These are phyloP conservation scores for Peziza echinospora DNA, from an alignment of 495 filamentous ascomycete genomes.

Conservation along the genomic window DNA sequence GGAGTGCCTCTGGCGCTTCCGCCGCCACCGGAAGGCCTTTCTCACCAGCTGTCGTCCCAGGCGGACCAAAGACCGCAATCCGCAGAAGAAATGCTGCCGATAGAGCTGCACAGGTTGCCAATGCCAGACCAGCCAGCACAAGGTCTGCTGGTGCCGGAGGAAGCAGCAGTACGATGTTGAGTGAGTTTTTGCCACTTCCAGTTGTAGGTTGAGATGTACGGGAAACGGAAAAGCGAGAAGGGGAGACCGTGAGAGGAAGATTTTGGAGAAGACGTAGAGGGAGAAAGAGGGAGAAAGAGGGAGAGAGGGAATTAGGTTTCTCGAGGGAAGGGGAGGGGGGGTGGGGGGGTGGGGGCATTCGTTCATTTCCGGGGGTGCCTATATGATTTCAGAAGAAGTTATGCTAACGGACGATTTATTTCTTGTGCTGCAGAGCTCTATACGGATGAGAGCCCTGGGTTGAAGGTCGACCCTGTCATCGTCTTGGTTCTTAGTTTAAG, in stretches of 20 bases:
- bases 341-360: too few relatives aligned
- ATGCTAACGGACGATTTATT: too few relatives aligned
- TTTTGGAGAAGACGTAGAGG: too few relatives aligned
- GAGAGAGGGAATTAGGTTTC: background rate
- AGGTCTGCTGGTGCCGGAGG: slow-evolving; percentile 85
- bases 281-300: background rate
- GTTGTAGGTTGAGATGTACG: background rate
- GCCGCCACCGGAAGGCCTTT: slow-evolving; percentile 50
- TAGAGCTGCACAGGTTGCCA: slow-evolving; percentile 82
- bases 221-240: too few relatives aligned
- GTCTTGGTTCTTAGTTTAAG: slow-evolving; percentile 84
- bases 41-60: slow-evolving; percentile 63
- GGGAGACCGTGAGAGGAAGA: too few relatives aligned
- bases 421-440: slow-evolving; percentile 47
- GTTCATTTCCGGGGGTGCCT: too few relatives aligned
- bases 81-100: slow-evolving; percentile 84
- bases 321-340: too few relatives aligned
- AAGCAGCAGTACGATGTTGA: slow-evolving; percentile 93
- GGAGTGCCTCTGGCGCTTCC: slow-evolving; percentile 28
- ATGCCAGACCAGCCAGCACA: slow-evolving; percentile 73
- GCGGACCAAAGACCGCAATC: slow-evolving; percentile 84
- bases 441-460: slow-evolving; percentile 87
- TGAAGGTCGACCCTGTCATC: slow-evolving; percentile 93
- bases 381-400: too few relatives aligned
- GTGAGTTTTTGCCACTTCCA: slow-evolving; percentile 29